phyloP scores from a whole-genome alignment of 306 rosid species.

The Inga leiocalycina region DNA sequence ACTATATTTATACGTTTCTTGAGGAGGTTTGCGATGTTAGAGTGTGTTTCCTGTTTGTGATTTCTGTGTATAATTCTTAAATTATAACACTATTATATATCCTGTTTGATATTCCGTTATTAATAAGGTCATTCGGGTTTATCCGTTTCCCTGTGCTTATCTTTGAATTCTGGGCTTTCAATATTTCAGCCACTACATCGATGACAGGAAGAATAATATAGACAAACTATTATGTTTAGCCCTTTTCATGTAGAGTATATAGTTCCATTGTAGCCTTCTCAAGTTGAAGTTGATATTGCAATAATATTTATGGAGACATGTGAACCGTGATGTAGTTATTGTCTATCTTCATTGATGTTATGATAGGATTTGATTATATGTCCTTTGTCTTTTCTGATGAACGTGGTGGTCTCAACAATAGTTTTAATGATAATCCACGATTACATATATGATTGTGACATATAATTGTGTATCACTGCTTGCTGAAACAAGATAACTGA shows the following conservation, averaged over 20 bases:
- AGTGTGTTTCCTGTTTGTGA: background rate
- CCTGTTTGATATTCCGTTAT: conserved; percentile 16
- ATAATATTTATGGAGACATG: conserved; percentile 15
- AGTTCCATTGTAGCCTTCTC: conserved; percentile 13
- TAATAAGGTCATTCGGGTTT: background rate
- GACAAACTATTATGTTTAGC: conserved; percentile 8
- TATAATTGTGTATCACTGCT: background rate
- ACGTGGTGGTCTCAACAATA: conserved; percentile 9
- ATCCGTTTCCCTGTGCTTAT: background rate
- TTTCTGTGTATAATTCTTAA: background rate
- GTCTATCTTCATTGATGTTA: background rate
- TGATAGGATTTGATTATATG: conserved; percentile 22
- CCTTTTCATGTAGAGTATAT: background rate
- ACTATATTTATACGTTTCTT: background rate
- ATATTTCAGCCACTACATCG: conserved; percentile 13
- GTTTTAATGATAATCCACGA: conserved; percentile 10
- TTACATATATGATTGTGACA: background rate
- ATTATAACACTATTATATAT: background rate
- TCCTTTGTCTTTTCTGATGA: conserved; percentile 2
- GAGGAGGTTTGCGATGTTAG: background rate
- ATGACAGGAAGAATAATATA: background rate
- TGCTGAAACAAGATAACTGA: background rate
- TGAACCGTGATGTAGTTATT: conserved; percentile 5
- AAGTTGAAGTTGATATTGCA: background rate
- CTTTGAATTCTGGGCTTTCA: background rate